These are phyloP conservation scores for Suhomyces tanzawaensis DNA, from an alignment of 805 yeast genomes.

Conservation along the genomic window DNA sequence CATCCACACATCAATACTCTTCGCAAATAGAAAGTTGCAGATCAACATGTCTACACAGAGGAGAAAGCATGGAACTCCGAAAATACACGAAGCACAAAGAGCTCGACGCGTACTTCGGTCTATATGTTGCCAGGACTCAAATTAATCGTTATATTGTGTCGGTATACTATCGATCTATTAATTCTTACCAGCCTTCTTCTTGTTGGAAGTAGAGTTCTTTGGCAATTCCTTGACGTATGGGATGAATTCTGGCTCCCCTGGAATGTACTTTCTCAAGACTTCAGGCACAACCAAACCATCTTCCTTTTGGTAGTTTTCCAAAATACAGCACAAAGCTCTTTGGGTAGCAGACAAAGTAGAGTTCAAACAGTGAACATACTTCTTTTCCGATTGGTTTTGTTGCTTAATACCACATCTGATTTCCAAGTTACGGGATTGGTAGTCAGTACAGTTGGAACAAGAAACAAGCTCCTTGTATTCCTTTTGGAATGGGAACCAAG, in stretches of 20 bases:
- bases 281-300: slow-evolving; percentile 93
- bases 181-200: slow-evolving; percentile 37
- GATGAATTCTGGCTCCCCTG: slow-evolving; percentile 97
- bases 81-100: no score
- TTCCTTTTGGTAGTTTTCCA: slow-evolving; percentile 97
- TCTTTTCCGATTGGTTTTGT: slow-evolving; percentile 92
- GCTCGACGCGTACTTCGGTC: no score
- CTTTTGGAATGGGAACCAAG: slow-evolving; percentile 99
- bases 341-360: slow-evolving; percentile 97
- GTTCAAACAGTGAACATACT: slow-evolving; percentile 97
- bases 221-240: slow-evolving; percentile 90
- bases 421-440: slow-evolving; percentile 97
- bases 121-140: no score
- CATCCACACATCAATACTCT: no score
- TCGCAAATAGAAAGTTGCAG: no score
- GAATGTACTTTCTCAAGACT: slow-evolving; percentile 92
- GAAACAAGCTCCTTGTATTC: slow-evolving; percentile 98
- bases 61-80: no score
- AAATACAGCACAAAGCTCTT: slow-evolving; percentile 95
- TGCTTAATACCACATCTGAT: slow-evolving; percentile 98
- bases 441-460: slow-evolving; percentile 98
- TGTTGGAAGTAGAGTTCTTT: slow-evolving; percentile 85
- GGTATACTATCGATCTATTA: slow-evolving; percentile 1
- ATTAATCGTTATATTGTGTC: no score
- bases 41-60: no score